Conservation (phyloP, 495 filamentous ascomycete genomes). For the Penicillium egyptiacum region DNA sequence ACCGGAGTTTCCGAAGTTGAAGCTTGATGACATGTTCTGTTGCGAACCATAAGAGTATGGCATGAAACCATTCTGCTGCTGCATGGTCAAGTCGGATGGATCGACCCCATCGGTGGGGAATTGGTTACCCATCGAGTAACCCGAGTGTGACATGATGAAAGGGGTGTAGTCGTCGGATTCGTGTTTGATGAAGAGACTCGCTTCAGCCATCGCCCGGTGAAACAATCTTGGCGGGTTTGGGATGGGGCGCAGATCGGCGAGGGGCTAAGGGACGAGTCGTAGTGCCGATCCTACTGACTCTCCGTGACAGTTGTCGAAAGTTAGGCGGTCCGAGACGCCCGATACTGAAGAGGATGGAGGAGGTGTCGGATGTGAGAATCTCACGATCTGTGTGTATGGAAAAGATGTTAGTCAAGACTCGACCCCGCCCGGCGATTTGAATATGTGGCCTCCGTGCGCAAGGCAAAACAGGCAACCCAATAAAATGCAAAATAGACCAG, state of each 20-base stretch:
- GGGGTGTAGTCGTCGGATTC: conserved; percentile 67
- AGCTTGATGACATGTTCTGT: conserved; percentile 52
- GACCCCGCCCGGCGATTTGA: conserved; percentile 12
- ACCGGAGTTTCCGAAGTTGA: conserved; percentile 55
- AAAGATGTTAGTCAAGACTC: conserved; percentile 9
- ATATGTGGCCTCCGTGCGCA: conserved; percentile 14
- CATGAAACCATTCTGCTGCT: conserved; percentile 52
- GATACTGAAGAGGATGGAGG: background rate
- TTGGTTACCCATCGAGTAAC: conserved; percentile 65
- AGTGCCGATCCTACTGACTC: conserved; percentile 26
- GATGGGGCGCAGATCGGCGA: conserved; percentile 21
- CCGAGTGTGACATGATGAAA: conserved; percentile 57
- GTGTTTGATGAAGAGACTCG: conserved; percentile 72
- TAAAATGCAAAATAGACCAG: background rate
- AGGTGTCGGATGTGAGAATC: conserved; percentile 2
- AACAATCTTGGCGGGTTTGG: conserved; percentile 5
- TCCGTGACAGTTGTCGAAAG: conserved; percentile 20
- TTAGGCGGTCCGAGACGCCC: conserved; percentile 16
- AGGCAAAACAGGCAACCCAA: conserved; percentile 10
- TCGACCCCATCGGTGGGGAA: conserved; percentile 73
- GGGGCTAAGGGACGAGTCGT: conserved; percentile 22
- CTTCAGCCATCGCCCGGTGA: conserved; percentile 37
- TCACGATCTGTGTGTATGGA: conserved; percentile 4
- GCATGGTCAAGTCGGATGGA: conserved; percentile 82
- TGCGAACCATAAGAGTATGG: conserved; percentile 49